Conservation (phyloP, 129 eudicot species). For the Flaveria sonorensis region DNA sequence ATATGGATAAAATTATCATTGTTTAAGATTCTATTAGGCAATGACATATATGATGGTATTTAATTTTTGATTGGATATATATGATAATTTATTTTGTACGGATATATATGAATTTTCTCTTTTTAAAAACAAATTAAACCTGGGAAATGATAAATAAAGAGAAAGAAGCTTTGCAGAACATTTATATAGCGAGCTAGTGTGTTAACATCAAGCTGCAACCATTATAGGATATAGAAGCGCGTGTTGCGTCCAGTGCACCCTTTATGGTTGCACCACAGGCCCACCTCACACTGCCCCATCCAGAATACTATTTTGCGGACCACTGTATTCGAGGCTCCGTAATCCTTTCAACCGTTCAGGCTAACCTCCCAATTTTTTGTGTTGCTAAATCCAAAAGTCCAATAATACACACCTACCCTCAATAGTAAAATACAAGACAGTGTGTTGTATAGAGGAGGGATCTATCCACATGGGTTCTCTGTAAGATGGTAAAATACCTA, state of each 20-base stretch:
- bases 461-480: no score
- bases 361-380: neutral
- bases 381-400: no score
- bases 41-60: no score
- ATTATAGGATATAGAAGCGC: slow-evolving; percentile 39
- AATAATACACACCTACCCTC: no score
- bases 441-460: no score
- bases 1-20: no score
- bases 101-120: no score
- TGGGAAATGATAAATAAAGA: neutral
- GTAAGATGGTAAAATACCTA: no score
- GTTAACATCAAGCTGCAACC: slow-evolving; percentile 32
- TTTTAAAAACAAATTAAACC: neutral
- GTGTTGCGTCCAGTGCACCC: slow-evolving; percentile 37
- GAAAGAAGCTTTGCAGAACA: slow-evolving; percentile 12
- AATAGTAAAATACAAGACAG: neutral
- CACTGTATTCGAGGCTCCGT: slow-evolving; percentile 8
- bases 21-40: no score
- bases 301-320: slow-evolving; percentile 19
- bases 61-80: no score
- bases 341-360: neutral
- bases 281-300: slow-evolving; percentile 27
- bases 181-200: slow-evolving; percentile 24
- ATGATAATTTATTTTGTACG: no score
- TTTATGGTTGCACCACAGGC: slow-evolving; percentile 37